Evolutionary conservation across 2,329 filamentous ascomycete species (phyloP).

Genomic region (Periglandula ipomoeae): DNA sequence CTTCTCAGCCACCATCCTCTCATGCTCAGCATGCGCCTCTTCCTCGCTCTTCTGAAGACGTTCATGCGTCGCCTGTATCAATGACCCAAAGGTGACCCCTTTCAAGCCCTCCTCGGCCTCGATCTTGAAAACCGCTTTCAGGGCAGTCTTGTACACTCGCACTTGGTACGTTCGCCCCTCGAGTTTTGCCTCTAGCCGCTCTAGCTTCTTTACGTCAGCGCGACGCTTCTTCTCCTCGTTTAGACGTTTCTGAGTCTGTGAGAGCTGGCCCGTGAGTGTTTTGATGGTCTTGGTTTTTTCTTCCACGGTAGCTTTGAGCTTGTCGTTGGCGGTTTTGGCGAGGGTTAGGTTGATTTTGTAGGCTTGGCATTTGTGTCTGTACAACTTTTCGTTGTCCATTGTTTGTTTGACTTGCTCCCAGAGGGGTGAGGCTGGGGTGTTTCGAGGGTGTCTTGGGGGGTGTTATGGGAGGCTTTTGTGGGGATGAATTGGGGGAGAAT

Average conservation of each 20-base stretch:
- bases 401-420: conserved; percentile 1
- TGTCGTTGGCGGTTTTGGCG: background rate
- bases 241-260: background rate
- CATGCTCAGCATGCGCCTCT: background rate
- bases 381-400: background rate
- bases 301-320: background rate
- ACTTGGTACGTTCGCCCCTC: background rate
- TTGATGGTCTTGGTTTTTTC: background rate
- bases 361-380: background rate
- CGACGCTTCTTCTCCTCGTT: background rate
- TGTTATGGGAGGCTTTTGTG: too few species aligned
- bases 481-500: too few species aligned
- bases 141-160: conserved; percentile 6
- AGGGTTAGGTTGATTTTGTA: background rate
- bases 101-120: background rate
- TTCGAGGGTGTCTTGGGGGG: background rate
- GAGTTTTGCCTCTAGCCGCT: background rate
- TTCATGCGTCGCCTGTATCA: conserved; percentile 1
- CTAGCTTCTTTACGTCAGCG: background rate
- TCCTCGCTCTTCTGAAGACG: background rate
- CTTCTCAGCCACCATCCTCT: background rate
- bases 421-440: too few species aligned
- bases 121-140: conserved; percentile 7
- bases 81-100: background rate
- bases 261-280: background rate